Conservation (phyloP, 2,329 filamentous ascomycete genomes). For the Apiospora marii region DNA sequence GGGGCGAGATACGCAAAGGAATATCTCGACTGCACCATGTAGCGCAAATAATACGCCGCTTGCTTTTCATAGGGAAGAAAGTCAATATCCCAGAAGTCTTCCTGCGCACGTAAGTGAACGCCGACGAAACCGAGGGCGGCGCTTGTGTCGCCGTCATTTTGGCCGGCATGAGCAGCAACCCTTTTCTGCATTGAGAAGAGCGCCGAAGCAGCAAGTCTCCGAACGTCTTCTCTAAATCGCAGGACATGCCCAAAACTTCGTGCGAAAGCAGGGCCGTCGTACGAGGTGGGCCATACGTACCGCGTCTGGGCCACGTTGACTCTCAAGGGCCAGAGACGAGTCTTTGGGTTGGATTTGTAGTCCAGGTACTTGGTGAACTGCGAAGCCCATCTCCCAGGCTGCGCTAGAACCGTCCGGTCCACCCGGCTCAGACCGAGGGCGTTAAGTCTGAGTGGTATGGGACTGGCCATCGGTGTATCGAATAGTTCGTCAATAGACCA, state of each 20-base stretch:
- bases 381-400: conserved; percentile 32
- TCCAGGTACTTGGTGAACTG: conserved; percentile 40
- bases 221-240: conserved; percentile 44
- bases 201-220: conserved; percentile 44
- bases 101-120: conserved; percentile 47
- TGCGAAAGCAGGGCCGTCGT: conserved; percentile 41
- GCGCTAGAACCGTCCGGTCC: conserved; percentile 38
- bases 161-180: conserved; percentile 31
- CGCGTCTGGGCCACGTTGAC: conserved; percentile 41
- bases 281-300: conserved; percentile 43
- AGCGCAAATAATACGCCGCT: conserved; percentile 42
- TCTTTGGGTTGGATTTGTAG: conserved; percentile 35
- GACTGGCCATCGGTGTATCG: conserved; percentile 41
- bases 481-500: conserved; percentile 45
- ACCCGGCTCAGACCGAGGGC: conserved; percentile 32
- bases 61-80: conserved; percentile 43
- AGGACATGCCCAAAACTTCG: conserved; percentile 49
- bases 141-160: conserved; percentile 22
- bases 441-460: conserved; percentile 36
- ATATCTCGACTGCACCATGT: conserved; percentile 38
- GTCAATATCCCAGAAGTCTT: conserved; percentile 37
- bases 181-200: conserved; percentile 44
- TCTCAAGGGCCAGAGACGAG: conserved; percentile 43
- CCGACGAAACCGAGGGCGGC: conserved; percentile 45
- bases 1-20: conserved; percentile 52